Conservation (phyloP, 1,139 yeast genomes). For the Entelexis paramagnoliae region DNA sequence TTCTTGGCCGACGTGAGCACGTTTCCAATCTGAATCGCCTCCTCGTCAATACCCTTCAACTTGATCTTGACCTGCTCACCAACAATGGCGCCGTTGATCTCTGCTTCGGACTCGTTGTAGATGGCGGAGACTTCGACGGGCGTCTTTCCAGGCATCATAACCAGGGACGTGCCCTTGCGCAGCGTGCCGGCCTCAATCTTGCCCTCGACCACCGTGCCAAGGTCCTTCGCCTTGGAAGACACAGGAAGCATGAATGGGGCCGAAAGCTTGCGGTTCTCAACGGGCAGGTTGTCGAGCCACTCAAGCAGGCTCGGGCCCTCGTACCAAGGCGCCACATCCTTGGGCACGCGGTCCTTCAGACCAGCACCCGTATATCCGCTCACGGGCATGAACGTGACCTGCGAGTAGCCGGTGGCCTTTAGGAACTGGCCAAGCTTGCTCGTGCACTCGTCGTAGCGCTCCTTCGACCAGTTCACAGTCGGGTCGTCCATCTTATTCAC, state of each 20-base stretch:
- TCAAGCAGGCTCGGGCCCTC: slow-evolving; percentile 84
- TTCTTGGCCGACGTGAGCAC: slow-evolving; percentile 75
- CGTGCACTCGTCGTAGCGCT: slow-evolving; percentile 93
- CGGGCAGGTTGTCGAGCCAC: slow-evolving; percentile 71
- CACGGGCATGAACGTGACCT: slow-evolving; percentile 88
- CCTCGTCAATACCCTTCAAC: slow-evolving; percentile 93
- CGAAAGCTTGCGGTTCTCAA: slow-evolving; percentile 73
- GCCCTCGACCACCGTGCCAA: slow-evolving; percentile 97
- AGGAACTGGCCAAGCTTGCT: slow-evolving; percentile 64
- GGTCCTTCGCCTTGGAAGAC: slow-evolving; percentile 86
- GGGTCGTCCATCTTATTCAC: slow-evolving; percentile 99
- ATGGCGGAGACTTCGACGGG: slow-evolving; percentile 76
- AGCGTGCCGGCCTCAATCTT: slow-evolving; percentile 93
- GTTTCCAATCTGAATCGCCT: slow-evolving; percentile 83
- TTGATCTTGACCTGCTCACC: slow-evolving; percentile 96
- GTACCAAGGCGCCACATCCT: slow-evolving; percentile 82
- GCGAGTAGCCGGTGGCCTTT: slow-evolving; percentile 88
- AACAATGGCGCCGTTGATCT: slow-evolving; percentile 78
- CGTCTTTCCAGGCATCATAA: slow-evolving; percentile 87
- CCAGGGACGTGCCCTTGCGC: slow-evolving; percentile 61
- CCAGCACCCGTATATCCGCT: slow-evolving; percentile 98
- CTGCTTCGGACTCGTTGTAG: slow-evolving; percentile 91
- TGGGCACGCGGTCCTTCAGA: slow-evolving; percentile 69
- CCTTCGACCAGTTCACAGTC: slow-evolving; percentile 91
- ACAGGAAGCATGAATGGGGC: slow-evolving; percentile 97